These are phyloP conservation scores for Parastagonospora avenae DNA, from an alignment of 2,329 filamentous ascomycete genomes.

Conservation along the genomic window DNA sequence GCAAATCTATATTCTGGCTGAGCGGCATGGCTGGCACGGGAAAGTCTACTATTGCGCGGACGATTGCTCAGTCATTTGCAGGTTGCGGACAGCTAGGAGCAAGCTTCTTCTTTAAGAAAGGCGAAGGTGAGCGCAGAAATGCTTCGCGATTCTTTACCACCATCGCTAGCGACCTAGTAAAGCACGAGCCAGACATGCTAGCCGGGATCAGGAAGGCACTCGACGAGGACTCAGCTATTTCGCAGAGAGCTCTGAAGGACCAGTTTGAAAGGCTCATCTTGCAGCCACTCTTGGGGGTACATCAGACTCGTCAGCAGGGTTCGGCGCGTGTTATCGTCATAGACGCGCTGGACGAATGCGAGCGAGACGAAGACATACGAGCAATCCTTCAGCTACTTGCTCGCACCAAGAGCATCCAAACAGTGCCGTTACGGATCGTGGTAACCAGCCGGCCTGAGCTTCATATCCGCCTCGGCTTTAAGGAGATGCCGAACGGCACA, in stretches of 20 bases:
- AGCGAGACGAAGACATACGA: conserved; percentile 10
- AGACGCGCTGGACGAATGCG: conserved; percentile 29
- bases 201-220: conserved; percentile 12
- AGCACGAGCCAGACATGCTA: conserved; percentile 5
- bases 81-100: too few species aligned
- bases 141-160: conserved; percentile 9
- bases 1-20: conserved; percentile 34
- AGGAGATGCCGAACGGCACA: conserved; percentile 14
- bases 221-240: conserved; percentile 6
- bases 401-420: conserved; percentile 9
- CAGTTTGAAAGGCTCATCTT: conserved; percentile 10
- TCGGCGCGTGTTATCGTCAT: conserved; percentile 13
- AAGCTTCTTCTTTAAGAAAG: too few species aligned
- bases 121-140: background rate
- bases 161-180: conserved; percentile 13
- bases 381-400: conserved; percentile 18
- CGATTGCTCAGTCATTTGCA: too few species aligned
- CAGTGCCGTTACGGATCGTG: conserved; percentile 16
- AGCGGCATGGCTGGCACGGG: conserved; percentile 14
- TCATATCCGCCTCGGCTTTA: conserved; percentile 24
- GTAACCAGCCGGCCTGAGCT: conserved; percentile 27
- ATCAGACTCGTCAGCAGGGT: background rate
- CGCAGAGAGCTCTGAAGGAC: conserved; percentile 7
- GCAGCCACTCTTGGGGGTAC: conserved; percentile 1
- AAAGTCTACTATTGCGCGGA: too few species aligned